These are phyloP conservation scores for Chloranthus sessilifolius DNA, from an alignment of 164 flowering plant species.

Conservation along the genomic window DNA sequence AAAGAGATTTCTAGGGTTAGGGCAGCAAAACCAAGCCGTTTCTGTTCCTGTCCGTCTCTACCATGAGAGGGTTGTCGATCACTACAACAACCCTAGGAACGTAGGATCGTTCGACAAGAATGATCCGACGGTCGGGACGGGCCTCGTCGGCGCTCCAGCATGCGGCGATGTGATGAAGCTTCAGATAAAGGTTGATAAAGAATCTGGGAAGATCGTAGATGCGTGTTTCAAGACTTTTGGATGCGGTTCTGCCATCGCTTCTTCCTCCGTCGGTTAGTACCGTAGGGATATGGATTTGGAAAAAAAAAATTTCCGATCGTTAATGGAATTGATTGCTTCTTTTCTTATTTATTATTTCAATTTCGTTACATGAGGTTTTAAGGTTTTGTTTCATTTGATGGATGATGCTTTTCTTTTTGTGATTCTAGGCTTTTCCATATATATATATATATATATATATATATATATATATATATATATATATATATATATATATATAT, in stretches of 20 bases:
- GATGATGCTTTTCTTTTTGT: no score
- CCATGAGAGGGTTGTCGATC: slow-evolving; percentile 95
- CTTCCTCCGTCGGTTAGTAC: slow-evolving; percentile 56
- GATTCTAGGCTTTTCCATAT: no score
- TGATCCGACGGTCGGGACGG: slow-evolving; percentile 92
- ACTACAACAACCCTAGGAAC: slow-evolving; percentile 91
- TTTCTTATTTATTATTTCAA: neutral
- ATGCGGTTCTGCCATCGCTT: slow-evolving; percentile 69
- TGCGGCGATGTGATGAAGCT: slow-evolving; percentile 99
- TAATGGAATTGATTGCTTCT: no score
- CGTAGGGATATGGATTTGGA: no score
- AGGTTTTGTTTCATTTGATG: neutral
- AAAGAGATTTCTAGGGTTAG: slow-evolving; percentile 26
- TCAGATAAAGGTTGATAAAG: slow-evolving; percentile 81
- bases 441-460: no score
- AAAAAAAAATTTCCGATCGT: no score
- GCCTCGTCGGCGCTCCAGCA: slow-evolving; percentile 97
- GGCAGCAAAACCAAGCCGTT: neutral
- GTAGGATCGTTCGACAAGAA: slow-evolving; percentile 94
- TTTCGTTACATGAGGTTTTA: neutral
- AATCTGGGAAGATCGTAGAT: slow-evolving; percentile 72
- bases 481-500: no score
- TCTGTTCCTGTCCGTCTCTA: slow-evolving; percentile 39
- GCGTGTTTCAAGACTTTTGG: slow-evolving; percentile 94
- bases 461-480: no score